Conservation (phyloP, 495 filamentous ascomycete species). For the Rhypophila decipiens region DNA sequence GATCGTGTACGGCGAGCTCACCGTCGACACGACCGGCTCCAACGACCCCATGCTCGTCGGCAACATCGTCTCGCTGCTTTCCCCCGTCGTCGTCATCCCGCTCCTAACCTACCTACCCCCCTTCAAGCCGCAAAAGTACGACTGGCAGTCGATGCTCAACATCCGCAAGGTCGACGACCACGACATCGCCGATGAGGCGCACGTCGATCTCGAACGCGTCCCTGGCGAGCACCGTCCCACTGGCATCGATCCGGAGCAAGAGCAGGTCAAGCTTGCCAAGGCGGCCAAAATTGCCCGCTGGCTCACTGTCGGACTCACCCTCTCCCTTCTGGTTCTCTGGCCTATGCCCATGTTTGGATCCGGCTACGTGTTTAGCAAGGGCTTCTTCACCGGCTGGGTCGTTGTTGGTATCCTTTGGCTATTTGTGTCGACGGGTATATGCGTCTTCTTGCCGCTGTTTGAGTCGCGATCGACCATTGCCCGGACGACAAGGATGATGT, state of each 20-base stretch:
- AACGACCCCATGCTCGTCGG: conserved; percentile 90
- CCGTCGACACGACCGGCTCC: conserved; percentile 67
- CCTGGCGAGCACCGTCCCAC: conserved; percentile 46
- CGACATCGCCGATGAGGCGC: conserved; percentile 60
- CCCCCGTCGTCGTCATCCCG: conserved; percentile 72
- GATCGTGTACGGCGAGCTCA: conserved; percentile 64
- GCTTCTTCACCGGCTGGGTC: conserved; percentile 92
- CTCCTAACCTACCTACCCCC: conserved; percentile 69
- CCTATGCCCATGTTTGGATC: conserved; percentile 91
- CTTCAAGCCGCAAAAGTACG: conserved; percentile 75
- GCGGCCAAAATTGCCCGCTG: conserved; percentile 74
- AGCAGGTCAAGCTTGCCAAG: conserved; percentile 62
- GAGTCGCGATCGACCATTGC: too few relatives aligned
- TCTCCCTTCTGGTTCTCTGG: conserved; percentile 80
- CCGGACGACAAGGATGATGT: too few relatives aligned
- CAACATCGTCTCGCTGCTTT: conserved; percentile 69
- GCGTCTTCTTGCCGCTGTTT: too few relatives aligned
- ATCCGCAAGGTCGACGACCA: conserved; percentile 82
- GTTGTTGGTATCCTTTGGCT: conserved; percentile 85
- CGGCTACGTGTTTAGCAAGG: conserved; percentile 81
- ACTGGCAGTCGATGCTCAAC: conserved; percentile 79
- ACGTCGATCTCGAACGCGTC: conserved; percentile 66
- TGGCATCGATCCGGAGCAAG: conserved; percentile 43
- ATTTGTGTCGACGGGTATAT: too few relatives aligned
- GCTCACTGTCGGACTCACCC: conserved; percentile 62